Percentiles rank a stretch among this genome's conserved stretches.
phyloP scores from a whole-genome alignment of 108 stramenopile species.

The Aurantiochytrium sp. region DNA sequence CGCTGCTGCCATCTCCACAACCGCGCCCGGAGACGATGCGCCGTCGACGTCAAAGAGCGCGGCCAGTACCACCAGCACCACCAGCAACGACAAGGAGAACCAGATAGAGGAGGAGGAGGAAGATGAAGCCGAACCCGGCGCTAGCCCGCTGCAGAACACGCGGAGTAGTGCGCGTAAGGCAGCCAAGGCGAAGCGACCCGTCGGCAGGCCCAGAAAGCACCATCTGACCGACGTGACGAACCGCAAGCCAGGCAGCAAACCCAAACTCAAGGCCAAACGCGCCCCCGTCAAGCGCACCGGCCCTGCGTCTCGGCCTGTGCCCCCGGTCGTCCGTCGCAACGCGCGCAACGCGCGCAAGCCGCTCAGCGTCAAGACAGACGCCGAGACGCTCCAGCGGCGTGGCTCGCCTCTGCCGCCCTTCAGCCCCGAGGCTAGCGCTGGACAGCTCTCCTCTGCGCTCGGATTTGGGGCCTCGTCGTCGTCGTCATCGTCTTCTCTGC shows the following conservation, averaged over 20 bases:
- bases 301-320: neutral
- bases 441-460: neutral
- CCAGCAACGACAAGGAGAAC: neutral
- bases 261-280: neutral
- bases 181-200: neutral
- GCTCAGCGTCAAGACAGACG: neutral
- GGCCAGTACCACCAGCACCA: neutral
- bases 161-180: too few relatives aligned
- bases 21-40: neutral
- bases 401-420: neutral
- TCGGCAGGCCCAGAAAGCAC: neutral
- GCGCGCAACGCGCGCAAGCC: neutral
- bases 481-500: too few relatives aligned
- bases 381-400: neutral
- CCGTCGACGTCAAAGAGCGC: too few relatives aligned
- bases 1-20: neutral
- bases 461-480: neutral
- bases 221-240: neutral
- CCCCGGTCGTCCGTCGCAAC: neutral
- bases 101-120: too few relatives aligned
- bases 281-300: neutral
- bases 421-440: neutral
- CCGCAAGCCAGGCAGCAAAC: neutral
- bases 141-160: too few relatives aligned
- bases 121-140: too few relatives aligned